A percentile compares a stretch with the other conserved stretches of the same genome.
Conservation (phyloP, 2,329 filamentous ascomycete species). For the Ophiostoma australiae region DNA sequence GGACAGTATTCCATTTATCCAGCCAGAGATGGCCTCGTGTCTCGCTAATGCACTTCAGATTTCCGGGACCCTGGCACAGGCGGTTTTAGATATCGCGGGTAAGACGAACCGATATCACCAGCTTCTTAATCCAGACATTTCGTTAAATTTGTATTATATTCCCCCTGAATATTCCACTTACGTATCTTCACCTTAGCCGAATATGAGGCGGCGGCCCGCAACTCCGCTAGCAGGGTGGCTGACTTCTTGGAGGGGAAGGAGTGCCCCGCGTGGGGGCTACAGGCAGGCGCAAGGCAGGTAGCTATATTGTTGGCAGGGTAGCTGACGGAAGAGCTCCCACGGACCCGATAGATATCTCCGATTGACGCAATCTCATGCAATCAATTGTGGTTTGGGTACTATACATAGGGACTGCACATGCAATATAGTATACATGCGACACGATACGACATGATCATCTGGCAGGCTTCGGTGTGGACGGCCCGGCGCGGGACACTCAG, state of each 20-base stretch:
- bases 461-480: background rate
- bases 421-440: background rate
- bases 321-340: background rate
- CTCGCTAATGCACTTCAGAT: background rate
- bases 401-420: background rate
- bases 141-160: background rate
- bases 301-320: background rate
- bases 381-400: background rate
- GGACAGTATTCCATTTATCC: background rate
- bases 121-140: background rate
- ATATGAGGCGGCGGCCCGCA: constrained; percentile 24
- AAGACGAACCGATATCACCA: background rate
- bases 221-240: constrained; percentile 23
- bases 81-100: background rate
- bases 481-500: background rate
- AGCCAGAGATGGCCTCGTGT: background rate
- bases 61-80: constrained; percentile 1
- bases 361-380: background rate
- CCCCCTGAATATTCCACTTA: background rate
- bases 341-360: background rate
- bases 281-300: background rate
- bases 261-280: constrained; percentile 1
- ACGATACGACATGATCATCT: background rate
- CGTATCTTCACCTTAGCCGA: constrained; percentile 15
- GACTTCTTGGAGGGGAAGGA: background rate